These are phyloP conservation scores for Sugiyamaella neomexicana DNA, from an alignment of 1,139 yeast genomes.

Conservation along the genomic window DNA sequence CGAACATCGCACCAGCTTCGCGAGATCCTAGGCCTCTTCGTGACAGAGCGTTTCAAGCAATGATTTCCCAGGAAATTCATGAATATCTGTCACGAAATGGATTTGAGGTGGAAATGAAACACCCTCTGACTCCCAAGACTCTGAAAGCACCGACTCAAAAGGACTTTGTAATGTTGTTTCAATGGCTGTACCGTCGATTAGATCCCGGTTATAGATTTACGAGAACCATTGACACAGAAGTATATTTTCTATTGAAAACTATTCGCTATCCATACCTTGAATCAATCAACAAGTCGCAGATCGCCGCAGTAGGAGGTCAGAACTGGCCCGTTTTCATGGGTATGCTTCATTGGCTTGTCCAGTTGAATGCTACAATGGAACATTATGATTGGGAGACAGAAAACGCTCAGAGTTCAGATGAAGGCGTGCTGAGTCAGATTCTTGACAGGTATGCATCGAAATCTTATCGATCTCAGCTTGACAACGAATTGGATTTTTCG, in stretches of 20 bases:
- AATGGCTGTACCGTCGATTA: slow-evolving; percentile 70
- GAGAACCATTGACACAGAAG: slow-evolving; percentile 72
- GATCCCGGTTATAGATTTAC: slow-evolving; percentile 79
- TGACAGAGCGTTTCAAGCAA: slow-evolving; percentile 71
- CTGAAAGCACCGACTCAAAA: slow-evolving; percentile 82
- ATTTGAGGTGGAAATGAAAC: slow-evolving; percentile 74
- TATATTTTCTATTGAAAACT: slow-evolving; percentile 62
- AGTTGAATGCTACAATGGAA: slow-evolving; percentile 53
- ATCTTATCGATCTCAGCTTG: slow-evolving; percentile 66
- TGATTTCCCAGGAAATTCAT: slow-evolving; percentile 47
- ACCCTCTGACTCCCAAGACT: slow-evolving; percentile 64
- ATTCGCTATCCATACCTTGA: slow-evolving; percentile 81
- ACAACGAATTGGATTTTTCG: slow-evolving; percentile 55
- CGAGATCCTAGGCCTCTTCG: slow-evolving; percentile 76
- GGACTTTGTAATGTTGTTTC: slow-evolving; percentile 76
- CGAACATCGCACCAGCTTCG: slow-evolving; percentile 11
- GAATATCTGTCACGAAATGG: slow-evolving; percentile 62
- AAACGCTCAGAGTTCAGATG: slow-evolving; percentile 39
- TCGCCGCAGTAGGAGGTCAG: slow-evolving; percentile 89
- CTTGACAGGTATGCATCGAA: slow-evolving; percentile 65
- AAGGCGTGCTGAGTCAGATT: slow-evolving; percentile 52
- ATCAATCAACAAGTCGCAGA: slow-evolving; percentile 75
- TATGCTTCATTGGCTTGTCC: slow-evolving; percentile 76
- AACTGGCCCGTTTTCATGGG: slow-evolving; percentile 87
- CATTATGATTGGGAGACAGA: slow-evolving; percentile 40